Evolutionary conservation across 1,139 yeast genomes (phyloP), one percentile per base, ranked within the genome.

Genomic region (Casaregolazyma lundiana): DNA sequence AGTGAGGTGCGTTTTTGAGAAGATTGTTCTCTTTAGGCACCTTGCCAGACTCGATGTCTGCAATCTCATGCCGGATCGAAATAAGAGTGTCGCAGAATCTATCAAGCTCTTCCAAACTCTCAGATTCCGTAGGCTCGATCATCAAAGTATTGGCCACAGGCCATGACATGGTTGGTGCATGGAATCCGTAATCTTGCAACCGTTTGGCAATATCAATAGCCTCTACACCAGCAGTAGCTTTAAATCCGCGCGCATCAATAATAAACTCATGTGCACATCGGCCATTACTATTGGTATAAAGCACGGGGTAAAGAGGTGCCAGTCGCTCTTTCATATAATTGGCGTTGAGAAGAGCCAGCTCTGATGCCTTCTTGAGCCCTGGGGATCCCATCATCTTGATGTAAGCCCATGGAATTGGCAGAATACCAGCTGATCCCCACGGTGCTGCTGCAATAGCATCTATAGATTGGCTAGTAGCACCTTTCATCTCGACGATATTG

Each of bases 101-200:
- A 68, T 92, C 94, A 56, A 92, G 74, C 70, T 92, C 98, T 47
- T 75, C 85, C 61, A 84, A 70, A 62, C 88, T 81, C 70, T 92
- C 98, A 18, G 94, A 83, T 69, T 92, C 98, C 3, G 98, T 92
- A 50, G 98, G 98, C 70, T 92, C 98, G 55, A 92, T 82, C 98
- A 92, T 92, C 58, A 92, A 76, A 2, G 98, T 92, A 51, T 95
- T 95, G 9, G 97, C 90, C 45, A 92, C 96, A 18, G 98, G 98
- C 86, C 94, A 92, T 1, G 97, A 92, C 88, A 92, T 82, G 43
- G 98, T 92, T 56, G 98, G 98, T 0, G 97, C 97, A 67, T 92
- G 98, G 81, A 92, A 92, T 1, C 97, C 97, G 64, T 90, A 92
- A 69, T 92, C 98, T 69, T 92, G 97, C 52, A 92, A 77, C 67